Evolutionary conservation across 805 yeast species (phyloP).

Genomic region (Candida loeiensis): DNA sequence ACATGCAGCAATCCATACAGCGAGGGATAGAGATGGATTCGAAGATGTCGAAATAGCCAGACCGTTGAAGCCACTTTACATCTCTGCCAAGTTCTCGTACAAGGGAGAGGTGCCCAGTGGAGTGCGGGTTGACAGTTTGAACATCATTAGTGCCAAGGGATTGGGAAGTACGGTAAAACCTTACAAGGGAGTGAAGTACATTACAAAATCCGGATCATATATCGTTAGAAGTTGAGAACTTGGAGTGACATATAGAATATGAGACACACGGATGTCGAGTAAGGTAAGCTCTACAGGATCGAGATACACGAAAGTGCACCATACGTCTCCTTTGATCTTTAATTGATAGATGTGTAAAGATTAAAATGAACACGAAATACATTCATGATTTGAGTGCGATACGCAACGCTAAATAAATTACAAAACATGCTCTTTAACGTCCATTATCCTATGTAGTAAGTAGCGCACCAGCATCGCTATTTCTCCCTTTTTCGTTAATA

Average conservation of each 20-base stretch:
- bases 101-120: conserved; percentile 78
- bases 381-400: too few species aligned
- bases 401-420: too few species aligned
- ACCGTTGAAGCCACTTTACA: conserved; percentile 29
- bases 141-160: conserved; percentile 56
- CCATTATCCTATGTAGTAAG: too few species aligned
- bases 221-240: conserved; percentile 35
- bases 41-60: conserved; percentile 4
- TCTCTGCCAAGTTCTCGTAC: conserved; percentile 51
- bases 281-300: too few species aligned
- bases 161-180: conserved; percentile 64
- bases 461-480: conserved; percentile 8
- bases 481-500: conserved; percentile 11
- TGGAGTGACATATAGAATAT: neutral
- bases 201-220: conserved; percentile 60
- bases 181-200: conserved; percentile 87
- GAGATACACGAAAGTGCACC: too few species aligned
- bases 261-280: neutral
- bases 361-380: too few species aligned
- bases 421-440: too few species aligned
- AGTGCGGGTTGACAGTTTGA: conserved; percentile 60
- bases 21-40: conserved; percentile 7
- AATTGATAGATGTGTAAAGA: neutral
- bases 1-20: conserved; percentile 49
- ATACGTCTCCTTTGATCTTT: too few species aligned